Percentiles rank a stretch among this genome's conserved stretches.
Conservation (phyloP, 768 basidiomycete genomes). For the Panellus pusillus region DNA sequence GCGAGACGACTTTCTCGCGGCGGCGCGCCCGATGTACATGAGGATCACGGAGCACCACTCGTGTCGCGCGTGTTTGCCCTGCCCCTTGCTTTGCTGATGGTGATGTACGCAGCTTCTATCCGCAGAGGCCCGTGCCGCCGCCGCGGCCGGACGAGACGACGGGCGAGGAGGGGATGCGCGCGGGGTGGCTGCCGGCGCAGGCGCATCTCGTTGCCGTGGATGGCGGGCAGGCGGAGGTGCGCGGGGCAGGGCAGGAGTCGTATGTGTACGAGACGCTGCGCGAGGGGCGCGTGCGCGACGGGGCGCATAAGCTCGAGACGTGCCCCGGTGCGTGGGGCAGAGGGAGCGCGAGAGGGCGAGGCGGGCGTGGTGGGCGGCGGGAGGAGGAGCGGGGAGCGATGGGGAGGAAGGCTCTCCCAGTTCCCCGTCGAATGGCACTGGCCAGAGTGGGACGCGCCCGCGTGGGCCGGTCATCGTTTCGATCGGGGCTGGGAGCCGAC, state of each 20-base stretch:
- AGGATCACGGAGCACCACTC: constrained; percentile 44
- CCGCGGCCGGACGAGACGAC: constrained; percentile 8
- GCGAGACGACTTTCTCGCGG: constrained; percentile 27
- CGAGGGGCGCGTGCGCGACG: constrained; percentile 1
- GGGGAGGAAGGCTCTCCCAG: neutral
- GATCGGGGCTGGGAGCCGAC: constrained; percentile 13
- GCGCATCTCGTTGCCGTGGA: neutral
- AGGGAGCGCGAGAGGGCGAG: constrained; percentile 1
- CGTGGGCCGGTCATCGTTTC: constrained; percentile 3
- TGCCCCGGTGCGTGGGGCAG: constrained; percentile 11
- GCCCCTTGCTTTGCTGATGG: too few relatives aligned
- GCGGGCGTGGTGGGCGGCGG: neutral
- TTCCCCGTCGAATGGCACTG: neutral
- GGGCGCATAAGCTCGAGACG: constrained; percentile 9
- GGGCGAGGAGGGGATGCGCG: constrained; percentile 37
- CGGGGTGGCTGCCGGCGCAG: constrained; percentile 39
- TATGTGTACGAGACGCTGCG: constrained; percentile 10
- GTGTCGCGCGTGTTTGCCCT: constrained; percentile 31
- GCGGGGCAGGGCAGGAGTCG: neutral
- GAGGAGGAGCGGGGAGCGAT: neutral
- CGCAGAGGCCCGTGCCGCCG: constrained; percentile 5
- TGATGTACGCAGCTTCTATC: constrained; percentile 4
- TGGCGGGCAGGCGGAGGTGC: constrained; percentile 2
- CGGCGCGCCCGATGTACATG: constrained; percentile 43
- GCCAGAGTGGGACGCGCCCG: constrained; percentile 9